Conservation (phyloP, 2,329 filamentous ascomycete species). For the Meredithiella fracta region DNA sequence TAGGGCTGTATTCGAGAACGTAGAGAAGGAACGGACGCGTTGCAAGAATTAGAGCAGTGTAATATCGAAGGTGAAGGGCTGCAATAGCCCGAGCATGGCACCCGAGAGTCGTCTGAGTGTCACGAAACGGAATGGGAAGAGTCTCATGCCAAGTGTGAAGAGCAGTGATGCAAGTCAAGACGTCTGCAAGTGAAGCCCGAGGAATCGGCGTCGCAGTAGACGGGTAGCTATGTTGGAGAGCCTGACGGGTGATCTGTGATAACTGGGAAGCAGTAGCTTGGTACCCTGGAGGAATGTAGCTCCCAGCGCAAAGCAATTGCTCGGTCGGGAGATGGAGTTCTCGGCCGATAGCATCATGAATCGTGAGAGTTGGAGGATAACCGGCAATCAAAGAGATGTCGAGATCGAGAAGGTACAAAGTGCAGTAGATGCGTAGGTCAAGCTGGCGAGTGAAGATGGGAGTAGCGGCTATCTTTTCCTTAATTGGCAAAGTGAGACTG, state of each 20-base stretch:
- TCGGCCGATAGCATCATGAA: conserved; percentile 13
- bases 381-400: conserved; percentile 18
- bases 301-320: conserved; percentile 18
- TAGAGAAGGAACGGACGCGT: conserved; percentile 18
- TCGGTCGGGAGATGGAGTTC: conserved; percentile 7
- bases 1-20: conserved; percentile 5
- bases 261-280: conserved; percentile 17
- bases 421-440: conserved; percentile 18
- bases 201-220: background rate
- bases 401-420: conserved; percentile 18
- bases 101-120: conserved; percentile 15
- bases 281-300: conserved; percentile 19
- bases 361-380: conserved; percentile 17
- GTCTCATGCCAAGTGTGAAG: conserved; percentile 17
- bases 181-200: conserved; percentile 15
- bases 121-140: conserved; percentile 18
- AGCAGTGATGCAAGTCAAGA: conserved; percentile 15
- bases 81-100: conserved; percentile 18
- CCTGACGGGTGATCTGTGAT: conserved; percentile 16
- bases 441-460: conserved; percentile 18
- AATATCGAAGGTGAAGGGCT: conserved; percentile 16
- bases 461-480: conserved; percentile 16
- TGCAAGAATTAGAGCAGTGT: conserved; percentile 12
- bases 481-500: conserved; percentile 18
- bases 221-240: conserved; percentile 11